Evolutionary conservation across 768 basidiomycete species (phyloP), one percentile per base, ranked within the genome.

Genomic region (Tricholoma terreum): DNA sequence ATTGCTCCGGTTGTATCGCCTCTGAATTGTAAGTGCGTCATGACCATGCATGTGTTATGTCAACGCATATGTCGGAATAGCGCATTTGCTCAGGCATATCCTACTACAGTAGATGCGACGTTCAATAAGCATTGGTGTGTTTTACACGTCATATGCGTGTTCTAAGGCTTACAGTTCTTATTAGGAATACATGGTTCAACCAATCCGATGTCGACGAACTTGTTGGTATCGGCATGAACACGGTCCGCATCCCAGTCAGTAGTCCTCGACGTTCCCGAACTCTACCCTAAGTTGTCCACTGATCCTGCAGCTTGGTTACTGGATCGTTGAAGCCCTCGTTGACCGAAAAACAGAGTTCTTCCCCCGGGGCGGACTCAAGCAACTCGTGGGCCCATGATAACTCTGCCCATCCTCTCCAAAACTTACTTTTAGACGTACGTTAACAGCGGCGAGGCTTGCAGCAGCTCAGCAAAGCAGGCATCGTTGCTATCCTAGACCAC

Each of bases 271-370:
- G n/a, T n/a, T n/a, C n/a, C n/a, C n/a, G n/a, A n/a, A n/a, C n/a
- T n/a, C n/a, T 11, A 35, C 8, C 34, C 52, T 49, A 24, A 17
- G 5, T 7, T 56, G 15, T 22, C 34, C 22, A 55, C 30, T n/a
- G 9, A 36, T 0, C 43, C 1, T 35, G 3, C 38, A 90, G 89
- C 81, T 92, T 38, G 90, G 90, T 0, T 92, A 87, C 67, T 92
- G 90, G 90, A 84, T 92, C 48, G 73, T 92, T 7, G 90, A 92
- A 65, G 77, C 75, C 3, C 73, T 92, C 7, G 90, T 92, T 0
- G 66, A 91, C 65, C 78, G 84, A 4, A 62, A 63, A 1, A 74
- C 71, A 1, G 90, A 92, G 65, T 80, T 76, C 46, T 92, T 79
- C 66, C 86, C 89, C 12, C 79, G 82, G 34, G 90, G 90, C 17